Base-by-base conservation (phyloP, 768 basidiomycete genomes). In the Auricularia sp. region DNA sequence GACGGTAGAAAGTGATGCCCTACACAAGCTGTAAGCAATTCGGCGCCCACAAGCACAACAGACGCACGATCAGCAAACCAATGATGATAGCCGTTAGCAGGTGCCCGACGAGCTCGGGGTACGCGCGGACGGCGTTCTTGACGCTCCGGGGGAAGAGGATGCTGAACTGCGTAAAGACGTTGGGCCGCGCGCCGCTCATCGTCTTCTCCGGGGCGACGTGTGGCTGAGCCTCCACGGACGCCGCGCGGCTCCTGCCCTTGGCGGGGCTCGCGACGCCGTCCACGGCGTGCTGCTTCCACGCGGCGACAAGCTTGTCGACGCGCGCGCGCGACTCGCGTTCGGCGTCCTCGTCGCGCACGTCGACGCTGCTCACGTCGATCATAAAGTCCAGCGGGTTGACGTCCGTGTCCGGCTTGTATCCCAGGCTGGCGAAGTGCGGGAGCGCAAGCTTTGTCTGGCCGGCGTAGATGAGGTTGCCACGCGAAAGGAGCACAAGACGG, bases 301-400 rank as follows among this genome's bases (percentile, higher is more conserved):
- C 74, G 10, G 67, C 43, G 0, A 77, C 72, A 3, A 81, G 71
- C 3, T 62, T 59, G 1, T 67, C 70, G 34, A 80, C 77, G 3
- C 76, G 71, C 14, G 39, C 39, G 0, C 39, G 39, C 39, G 39
- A 42, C 39, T 42, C 39, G 39, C 69, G 56, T 70, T 11, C 68
- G 62, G 6, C 77, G 16, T 76, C 74, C 8, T 74, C 69, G 35
- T 73, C 72, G 8, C 79, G 72, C 56, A 74, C 77, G 68, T 82
- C 80, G 42, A 82, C 66, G 1, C 67, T 68, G 8, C 74, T 70
- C 36, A 80, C 71, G 65, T 82, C 81, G 68, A 79, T 76, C 14
- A 76, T 68, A 61, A 75, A 77, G 66, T 81, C 79, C 18, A 80
- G 71, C 10, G 78, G 80, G 66, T 82, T 82, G 11, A 76, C 74